Conservation (phyloP, 148 eudicot genomes). For the Fagopyrum homotropicum region DNA sequence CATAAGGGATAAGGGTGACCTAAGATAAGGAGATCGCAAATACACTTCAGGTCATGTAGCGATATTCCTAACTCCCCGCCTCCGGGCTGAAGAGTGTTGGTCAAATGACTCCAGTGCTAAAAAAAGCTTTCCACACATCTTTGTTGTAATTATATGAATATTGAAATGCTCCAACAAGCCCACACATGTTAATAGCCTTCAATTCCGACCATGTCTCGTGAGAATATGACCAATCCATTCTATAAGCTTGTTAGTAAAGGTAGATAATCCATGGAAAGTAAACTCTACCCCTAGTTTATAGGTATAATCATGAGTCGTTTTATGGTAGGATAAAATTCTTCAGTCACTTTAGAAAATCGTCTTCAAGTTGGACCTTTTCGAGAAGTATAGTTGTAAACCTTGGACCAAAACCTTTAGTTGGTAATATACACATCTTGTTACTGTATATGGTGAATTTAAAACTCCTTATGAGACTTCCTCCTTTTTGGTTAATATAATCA, state of each 20-base stretch:
- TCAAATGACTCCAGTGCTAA: not conserved
- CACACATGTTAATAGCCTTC: not conserved
- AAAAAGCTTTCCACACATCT: not conserved
- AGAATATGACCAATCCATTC: not conserved
- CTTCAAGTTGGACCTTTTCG: not conserved
- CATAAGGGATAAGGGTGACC: not conserved
- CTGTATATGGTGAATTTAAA: not conserved
- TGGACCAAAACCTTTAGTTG: not conserved
- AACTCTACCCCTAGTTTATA: not conserved
- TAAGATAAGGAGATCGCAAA: not conserved
- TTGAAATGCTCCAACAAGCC: not conserved
- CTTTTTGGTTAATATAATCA: not conserved
- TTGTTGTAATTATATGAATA: not conserved
- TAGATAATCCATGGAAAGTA: not conserved
- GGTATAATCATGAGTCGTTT: not conserved
- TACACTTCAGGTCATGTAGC: not conserved
- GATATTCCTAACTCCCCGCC: not conserved
- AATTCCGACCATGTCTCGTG: too few relatives aligned
- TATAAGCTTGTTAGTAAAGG: not conserved
- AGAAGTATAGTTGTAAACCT: not conserved
- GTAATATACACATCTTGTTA: not conserved
- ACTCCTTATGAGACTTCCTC: not conserved
- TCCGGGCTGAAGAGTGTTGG: not conserved
- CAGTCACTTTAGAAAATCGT: not conserved
- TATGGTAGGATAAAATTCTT: not conserved